Base-by-base conservation (phyloP, 2,329 filamentous ascomycete species). In the Laburnicola sp. region DNA sequence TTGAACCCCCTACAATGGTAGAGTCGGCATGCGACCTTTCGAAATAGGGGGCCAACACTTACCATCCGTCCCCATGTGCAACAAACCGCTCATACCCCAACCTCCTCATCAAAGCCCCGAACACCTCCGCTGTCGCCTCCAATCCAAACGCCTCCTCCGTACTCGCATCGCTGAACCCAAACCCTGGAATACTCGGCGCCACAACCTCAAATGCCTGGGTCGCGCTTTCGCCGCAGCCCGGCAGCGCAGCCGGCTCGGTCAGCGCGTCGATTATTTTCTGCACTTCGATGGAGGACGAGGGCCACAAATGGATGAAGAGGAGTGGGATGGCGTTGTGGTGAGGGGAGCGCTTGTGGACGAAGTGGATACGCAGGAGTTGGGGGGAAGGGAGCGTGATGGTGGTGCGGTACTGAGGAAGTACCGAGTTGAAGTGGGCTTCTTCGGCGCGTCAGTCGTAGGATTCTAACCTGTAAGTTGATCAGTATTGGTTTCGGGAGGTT, bases 161-260 rank as follows among this genome's bases (percentile, higher is more conserved):
- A 34, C 86, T 75, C 2, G 84, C 75, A 66, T 88, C 85, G 66
- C 85, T 87, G 63, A 88, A 89, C 11, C 84, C 86, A 39, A 86
- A 75, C 0, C 85, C 86, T 0, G 86, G 85, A 21, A 88, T 77
- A 37, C 82, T 84, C 1, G 86, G 86, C 21, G 83, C 81, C 21
- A 89, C 79, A n/a, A 88, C 65, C 61, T 88, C 83, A 60, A 88
- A 89, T 0, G 83, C 77, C 52, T 65, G 60, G 6, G 57, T 58
- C 10, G 52, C 52, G n/a, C 60, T 60, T 1, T 51, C 50, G 2
- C 57, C 64, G 37, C 60, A 59, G 21, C 58, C 54, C 2, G 47
- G 68, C 60, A 58, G 71, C 66, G 69, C 78, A 7, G 79, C 71
- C 2, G 84, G 83, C 22, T 83, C 74, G 3, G 79, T 80, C 37